Evolutionary conservation across 352 stramenopile genomes (phyloP), one percentile per base, ranked within the genome.

Genomic region (Pythium guiyangense): DNA sequence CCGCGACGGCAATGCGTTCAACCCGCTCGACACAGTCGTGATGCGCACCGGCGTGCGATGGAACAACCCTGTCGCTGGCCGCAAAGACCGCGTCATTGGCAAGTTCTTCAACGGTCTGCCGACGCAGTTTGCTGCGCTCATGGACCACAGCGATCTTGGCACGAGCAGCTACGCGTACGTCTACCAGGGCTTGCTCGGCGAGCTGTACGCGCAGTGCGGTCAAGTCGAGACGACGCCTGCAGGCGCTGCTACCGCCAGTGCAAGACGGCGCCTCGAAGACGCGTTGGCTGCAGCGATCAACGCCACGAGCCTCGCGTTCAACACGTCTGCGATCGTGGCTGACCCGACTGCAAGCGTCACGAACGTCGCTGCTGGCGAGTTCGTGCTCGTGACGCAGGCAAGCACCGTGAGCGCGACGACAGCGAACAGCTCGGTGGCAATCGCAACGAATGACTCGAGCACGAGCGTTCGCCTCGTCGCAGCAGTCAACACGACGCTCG

Each of bases 21-120:
- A 20, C 6, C 46, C 55, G 4, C 17, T 20, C 20, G 55, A 61
- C 20, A 44, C 27, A 1, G 58, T 73, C n/a, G 66, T 51, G 10
- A 76, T 76, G 65, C 65, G 69, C 29, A 66, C 46, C 0, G 69
- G 65, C 1, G 40, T 74, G 46, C 29, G 69, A 18, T 72, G 74
- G 6, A 55, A 34, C 29, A 64, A 67, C 47, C 57, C 68, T 1
- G 52, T 37, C 35, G 42, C 52, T 29, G 64, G 61, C 4, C 51
- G 20, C 29, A n/a, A 18, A 1, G 52, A 57, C 26, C 17, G 50
- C 1, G 50, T 64, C 25, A 52, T 77, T 43, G 74, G 67, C 1
- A 54, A 83, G 22, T 84, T 81, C 50, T 90, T 90, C 53, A 79
- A 79, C 34, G 67, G 70, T 25, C 35, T 90, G 0, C 79, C 79